Base-by-base conservation (phyloP, 2,329 filamentous ascomycete genomes). In the Ophiocordyceps australis region DNA sequence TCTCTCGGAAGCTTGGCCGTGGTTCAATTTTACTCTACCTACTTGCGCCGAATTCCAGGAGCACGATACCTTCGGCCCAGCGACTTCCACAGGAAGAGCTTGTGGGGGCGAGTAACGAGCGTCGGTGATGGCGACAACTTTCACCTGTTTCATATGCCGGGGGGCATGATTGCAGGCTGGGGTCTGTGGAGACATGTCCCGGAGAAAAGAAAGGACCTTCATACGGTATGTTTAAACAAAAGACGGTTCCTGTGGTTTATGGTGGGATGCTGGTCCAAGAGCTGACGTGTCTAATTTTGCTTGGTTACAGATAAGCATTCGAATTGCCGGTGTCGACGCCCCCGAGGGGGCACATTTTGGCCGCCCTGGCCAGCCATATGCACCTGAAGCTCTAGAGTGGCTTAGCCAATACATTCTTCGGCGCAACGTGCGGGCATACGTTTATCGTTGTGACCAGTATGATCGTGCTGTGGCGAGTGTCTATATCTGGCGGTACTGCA, bases 71-170 rank as follows among this genome's bases (percentile, higher is more conserved):
- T 98, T 37, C 70, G 71, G 24, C 77, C 81, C 3, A 57, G 60
- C 9, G 76, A 74, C 43, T 86, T 86, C 45, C 70, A 79, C 23
- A 72, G 60, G 32, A 65, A 79, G 38, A 85, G 70, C 37, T 45
- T 98, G 22, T 77, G 86, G 38, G 89, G 89, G 10, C 67, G 66
- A 33, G 89, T 95, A 22, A 94, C 86, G 9, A 83, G 79, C 38
- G 89, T 98, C 14, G 89, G 91, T 22, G 89, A 98, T 60, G 91
- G 83, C 4, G 89, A 98, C 50, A 86, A 86, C 45, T 94, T 98
- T 48, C 77, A 89, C 38, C 49, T 98, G 24, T 98, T 77, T 47
- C 89, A 98, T 49, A 95, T 83, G 0, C 89, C 89, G 0, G 86
- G 86, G n/a, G 89, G 89, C 9, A 65, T 73, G 36, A 50, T 85